phyloP scores from a whole-genome alignment of 2,329 filamentous ascomycete species.

The Arthrobotrys sphaeroides region DNA sequence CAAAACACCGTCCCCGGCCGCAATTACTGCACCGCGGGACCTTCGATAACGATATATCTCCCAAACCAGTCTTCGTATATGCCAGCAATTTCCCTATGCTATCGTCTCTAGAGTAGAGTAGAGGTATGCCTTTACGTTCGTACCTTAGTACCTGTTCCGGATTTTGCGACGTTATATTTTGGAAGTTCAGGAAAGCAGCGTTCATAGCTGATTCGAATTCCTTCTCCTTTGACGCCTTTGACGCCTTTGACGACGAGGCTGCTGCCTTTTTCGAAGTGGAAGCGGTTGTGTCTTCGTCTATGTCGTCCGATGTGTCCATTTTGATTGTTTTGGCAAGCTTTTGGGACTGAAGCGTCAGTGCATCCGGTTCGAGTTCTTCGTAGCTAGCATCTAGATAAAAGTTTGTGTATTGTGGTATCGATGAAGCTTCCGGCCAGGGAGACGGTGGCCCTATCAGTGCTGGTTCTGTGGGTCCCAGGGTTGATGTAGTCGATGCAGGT shows the following conservation, averaged over 20 bases:
- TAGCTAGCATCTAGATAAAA: conserved; percentile 91
- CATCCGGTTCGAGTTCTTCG: conserved; percentile 75
- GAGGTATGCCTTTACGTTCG: conserved; percentile 75
- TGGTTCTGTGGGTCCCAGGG: conserved; percentile 53
- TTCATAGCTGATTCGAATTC: conserved; percentile 77
- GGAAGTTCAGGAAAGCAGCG: conserved; percentile 80
- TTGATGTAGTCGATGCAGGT: conserved; percentile 58
- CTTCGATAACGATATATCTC: conserved; percentile 60
- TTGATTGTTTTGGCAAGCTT: conserved; percentile 64
- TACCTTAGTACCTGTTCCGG: conserved; percentile 84
- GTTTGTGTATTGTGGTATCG: conserved; percentile 78
- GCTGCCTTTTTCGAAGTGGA: conserved; percentile 55
- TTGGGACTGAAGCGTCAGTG: conserved; percentile 65
- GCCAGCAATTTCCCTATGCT: conserved; percentile 73
- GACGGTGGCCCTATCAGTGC: conserved; percentile 65
- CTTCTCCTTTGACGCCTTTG: conserved; percentile 73
- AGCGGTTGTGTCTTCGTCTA: conserved; percentile 59
- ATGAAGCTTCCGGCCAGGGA: conserved; percentile 77
- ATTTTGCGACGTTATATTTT: conserved; percentile 79
- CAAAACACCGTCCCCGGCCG: conserved; percentile 79
- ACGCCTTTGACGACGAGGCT: conserved; percentile 59
- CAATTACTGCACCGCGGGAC: conserved; percentile 83
- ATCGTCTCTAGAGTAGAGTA: conserved; percentile 84
- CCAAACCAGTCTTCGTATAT: conserved; percentile 57
- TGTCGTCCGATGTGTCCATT: conserved; percentile 61